Conservation (phyloP, 306 rosid genomes). For the Sicyos baderoa region DNA sequence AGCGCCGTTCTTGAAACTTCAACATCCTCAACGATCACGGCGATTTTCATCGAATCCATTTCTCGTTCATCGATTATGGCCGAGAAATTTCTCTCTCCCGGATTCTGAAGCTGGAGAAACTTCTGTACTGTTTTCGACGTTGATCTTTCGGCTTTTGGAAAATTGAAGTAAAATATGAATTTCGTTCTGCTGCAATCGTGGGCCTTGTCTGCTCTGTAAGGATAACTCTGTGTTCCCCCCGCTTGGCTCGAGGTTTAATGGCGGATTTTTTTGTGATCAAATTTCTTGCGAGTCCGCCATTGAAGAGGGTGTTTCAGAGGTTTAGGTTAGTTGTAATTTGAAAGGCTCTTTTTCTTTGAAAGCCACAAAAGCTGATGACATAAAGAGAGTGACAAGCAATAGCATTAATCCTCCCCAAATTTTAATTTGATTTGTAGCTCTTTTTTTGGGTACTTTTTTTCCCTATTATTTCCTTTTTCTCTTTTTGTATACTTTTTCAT, state of each 20-base stretch:
- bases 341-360: background rate
- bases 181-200: background rate
- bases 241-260: background rate
- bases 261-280: background rate
- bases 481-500: background rate
- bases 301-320: background rate
- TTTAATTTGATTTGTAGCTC: background rate
- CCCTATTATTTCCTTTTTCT: background rate
- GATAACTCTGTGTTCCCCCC: background rate
- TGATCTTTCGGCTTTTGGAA: no score
- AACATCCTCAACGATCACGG: slow-evolving; percentile 74
- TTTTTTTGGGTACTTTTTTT: background rate
- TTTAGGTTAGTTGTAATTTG: background rate
- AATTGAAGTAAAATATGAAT: background rate
- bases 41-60: slow-evolving; percentile 80
- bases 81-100: no score
- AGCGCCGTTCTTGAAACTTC: slow-evolving; percentile 80
- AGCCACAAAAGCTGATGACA: background rate
- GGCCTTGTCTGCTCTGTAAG: background rate
- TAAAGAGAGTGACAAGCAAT: background rate
- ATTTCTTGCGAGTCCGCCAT: background rate
- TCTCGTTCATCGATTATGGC: background rate
- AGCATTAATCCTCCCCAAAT: background rate
- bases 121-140: no score
- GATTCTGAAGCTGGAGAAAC: no score